A percentile compares a stretch with the other conserved stretches of the same genome.
phyloP scores from a whole-genome alignment of 192 early-diverging fungal genomes.

The Umbelopsis vinacea region DNA sequence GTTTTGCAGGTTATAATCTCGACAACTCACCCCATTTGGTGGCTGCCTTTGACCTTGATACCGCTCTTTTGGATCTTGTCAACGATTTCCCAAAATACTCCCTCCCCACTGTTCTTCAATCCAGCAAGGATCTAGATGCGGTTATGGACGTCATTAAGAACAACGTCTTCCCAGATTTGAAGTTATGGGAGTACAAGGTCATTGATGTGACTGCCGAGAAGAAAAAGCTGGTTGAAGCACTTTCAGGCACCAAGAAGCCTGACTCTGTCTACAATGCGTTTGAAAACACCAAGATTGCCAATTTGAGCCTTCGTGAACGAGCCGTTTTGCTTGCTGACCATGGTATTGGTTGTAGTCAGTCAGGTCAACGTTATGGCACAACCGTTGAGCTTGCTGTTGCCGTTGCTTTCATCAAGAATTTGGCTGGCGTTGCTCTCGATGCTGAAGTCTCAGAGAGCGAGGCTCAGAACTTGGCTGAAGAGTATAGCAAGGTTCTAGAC shows the following conservation, averaged over 20 bases:
- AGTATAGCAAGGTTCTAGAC: constrained; percentile 72
- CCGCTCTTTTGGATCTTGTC: constrained; percentile 77
- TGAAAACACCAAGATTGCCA: constrained; percentile 1
- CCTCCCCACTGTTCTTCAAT: constrained; percentile 58
- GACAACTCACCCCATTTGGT: constrained; percentile 92
- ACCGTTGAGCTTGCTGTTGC: constrained; percentile 52
- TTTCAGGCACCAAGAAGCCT: constrained; percentile 16
- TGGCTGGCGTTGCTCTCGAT: constrained; percentile 7
- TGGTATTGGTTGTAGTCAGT: constrained; percentile 37
- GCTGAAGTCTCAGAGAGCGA: neutral
- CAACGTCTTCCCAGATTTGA: constrained; percentile 60
- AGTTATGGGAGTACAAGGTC: constrained; percentile 91
- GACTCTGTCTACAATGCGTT: neutral
- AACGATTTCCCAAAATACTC: constrained; percentile 56
- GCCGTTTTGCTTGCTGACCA: constrained; percentile 47
- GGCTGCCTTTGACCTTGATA: constrained; percentile 93
- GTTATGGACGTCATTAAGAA: constrained; percentile 64
- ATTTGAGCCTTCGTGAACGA: constrained; percentile 50
- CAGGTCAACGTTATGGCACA: constrained; percentile 62
- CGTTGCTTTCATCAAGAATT: constrained; percentile 51
- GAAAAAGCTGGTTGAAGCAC: constrained; percentile 45
- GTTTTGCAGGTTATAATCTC: constrained; percentile 84
- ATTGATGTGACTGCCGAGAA: constrained; percentile 63
- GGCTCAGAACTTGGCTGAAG: constrained; percentile 45
- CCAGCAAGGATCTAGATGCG: constrained; percentile 66